phyloP scores from a whole-genome alignment of 176 grass and related monocot species.

The Tuctoria greenei region DNA sequence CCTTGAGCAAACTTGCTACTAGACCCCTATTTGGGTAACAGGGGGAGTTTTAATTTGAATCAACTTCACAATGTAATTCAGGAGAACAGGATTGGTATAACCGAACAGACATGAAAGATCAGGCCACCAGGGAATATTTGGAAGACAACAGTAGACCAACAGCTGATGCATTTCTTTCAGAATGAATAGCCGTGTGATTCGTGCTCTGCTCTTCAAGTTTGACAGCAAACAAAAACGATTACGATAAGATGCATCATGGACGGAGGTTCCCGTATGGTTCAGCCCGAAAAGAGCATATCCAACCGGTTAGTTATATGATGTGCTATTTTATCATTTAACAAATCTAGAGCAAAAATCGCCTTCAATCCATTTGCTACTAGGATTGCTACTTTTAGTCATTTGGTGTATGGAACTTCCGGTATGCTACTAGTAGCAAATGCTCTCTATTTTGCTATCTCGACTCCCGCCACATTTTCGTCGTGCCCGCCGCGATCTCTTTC shows the following conservation, averaged over 20 bases:
- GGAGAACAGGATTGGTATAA: background rate
- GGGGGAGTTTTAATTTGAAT: background rate
- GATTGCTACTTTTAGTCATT: no score
- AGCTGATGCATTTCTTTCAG: conserved; percentile 41
- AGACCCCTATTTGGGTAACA: no score
- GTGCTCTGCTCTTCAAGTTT: conserved; percentile 1
- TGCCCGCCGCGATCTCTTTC: no score
- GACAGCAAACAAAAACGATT: conserved; percentile 20
- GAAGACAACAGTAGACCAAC: background rate
- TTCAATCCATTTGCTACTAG: no score
- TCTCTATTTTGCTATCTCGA: no score
- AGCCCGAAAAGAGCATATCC: no score
- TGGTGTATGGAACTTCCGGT: no score
- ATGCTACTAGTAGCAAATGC: no score
- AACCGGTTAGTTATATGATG: no score
- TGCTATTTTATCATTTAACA: no score
- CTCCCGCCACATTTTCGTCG: no score
- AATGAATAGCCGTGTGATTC: conserved; percentile 18
- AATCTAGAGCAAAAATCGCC: no score
- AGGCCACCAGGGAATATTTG: conserved; percentile 14
- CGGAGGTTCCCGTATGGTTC: conserved; percentile 10
- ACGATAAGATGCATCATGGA: conserved; percentile 8
- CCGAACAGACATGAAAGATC: background rate
- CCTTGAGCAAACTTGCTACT: background rate
- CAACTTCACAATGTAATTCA: background rate